These are phyloP conservation scores for Talaromyces sp. DNA, from an alignment of 2,329 filamentous ascomycete species.

Conservation along the genomic window DNA sequence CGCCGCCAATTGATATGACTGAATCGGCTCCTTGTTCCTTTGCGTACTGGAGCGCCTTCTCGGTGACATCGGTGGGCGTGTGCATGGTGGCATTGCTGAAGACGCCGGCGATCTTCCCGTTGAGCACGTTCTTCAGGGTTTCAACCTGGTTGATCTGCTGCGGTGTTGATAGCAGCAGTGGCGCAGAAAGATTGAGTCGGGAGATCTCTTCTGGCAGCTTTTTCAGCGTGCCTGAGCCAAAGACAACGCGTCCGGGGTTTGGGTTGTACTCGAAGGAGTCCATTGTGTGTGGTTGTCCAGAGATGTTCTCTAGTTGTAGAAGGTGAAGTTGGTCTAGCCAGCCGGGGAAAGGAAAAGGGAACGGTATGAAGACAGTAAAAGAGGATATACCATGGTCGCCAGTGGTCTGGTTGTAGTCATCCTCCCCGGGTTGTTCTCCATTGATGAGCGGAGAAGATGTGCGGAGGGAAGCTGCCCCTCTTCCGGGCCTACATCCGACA, in stretches of 20 bases:
- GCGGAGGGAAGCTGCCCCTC: not conserved
- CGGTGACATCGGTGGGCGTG: constrained; percentile 53
- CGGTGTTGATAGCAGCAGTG: constrained; percentile 53
- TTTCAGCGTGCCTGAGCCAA: constrained; percentile 50
- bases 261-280: constrained; percentile 52
- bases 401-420: not conserved
- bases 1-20: constrained; percentile 57
- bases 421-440: not conserved
- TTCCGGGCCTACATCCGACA: not conserved
- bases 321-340: not conserved
- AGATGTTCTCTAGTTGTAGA: not conserved
- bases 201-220: constrained; percentile 40
- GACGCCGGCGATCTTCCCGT: constrained; percentile 43
- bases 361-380: not conserved
- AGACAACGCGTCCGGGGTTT: constrained; percentile 50
- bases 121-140: constrained; percentile 40
- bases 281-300: constrained; percentile 26
- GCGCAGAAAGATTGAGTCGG: constrained; percentile 43
- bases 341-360: not conserved
- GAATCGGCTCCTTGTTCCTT: constrained; percentile 45
- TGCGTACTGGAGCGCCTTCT: constrained; percentile 48
- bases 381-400: not conserved
- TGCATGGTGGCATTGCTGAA: constrained; percentile 58
- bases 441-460: not conserved
- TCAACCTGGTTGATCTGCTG: constrained; percentile 45